A percentile compares a stretch with the other conserved stretches of the same genome.
These are phyloP conservation scores for Suaeda aralocaspica DNA, from an alignment of 148 eudicot species.

Conservation along the genomic window DNA sequence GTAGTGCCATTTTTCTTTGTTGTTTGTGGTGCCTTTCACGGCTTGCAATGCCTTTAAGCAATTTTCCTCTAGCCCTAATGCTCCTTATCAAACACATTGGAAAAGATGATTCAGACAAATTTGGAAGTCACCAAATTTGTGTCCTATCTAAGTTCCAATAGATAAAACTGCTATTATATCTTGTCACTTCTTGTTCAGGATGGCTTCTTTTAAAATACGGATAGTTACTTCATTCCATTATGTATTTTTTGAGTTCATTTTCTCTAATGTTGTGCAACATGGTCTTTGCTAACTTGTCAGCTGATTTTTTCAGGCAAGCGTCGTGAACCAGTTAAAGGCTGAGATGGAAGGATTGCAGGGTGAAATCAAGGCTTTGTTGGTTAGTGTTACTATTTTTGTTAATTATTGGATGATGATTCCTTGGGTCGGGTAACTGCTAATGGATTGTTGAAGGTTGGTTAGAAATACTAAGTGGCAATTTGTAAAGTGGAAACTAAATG, in stretches of 20 bases:
- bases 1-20: neutral
- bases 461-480: too few species aligned
- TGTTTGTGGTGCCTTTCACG: neutral
- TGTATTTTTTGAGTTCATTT: neutral
- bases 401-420: neutral
- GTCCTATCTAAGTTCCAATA: neutral
- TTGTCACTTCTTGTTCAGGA: neutral
- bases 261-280: neutral
- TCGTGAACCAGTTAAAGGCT: conserved; percentile 67
- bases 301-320: conserved; percentile 59
- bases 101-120: neutral
- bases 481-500: neutral
- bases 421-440: conserved; percentile 3
- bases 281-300: neutral
- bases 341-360: conserved; percentile 74
- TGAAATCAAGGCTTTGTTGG: conserved; percentile 74
- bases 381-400: conserved; percentile 36
- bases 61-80: neutral
- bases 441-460: neutral
- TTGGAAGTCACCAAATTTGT: neutral
- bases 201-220: neutral
- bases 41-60: neutral
- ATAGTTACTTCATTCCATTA: neutral
- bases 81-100: neutral
- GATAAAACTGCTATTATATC: neutral